Conservation (phyloP, 2,329 filamentous ascomycete genomes). For the Pseudogymnoascus sp. region DNA sequence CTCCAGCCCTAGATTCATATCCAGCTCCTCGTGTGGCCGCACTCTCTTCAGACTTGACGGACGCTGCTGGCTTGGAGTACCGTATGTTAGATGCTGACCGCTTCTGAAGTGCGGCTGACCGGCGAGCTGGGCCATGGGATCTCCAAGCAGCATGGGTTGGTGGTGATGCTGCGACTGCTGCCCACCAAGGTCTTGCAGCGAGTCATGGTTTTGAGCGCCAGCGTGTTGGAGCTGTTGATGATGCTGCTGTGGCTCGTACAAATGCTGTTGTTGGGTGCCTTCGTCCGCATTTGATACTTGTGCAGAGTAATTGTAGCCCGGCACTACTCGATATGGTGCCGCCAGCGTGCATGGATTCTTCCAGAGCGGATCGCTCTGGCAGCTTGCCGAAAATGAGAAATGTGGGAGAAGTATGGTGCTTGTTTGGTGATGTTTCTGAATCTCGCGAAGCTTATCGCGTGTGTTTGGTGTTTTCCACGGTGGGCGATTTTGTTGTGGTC, state of each 20-base stretch:
- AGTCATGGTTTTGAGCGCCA: conserved; percentile 25
- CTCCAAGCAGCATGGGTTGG: conserved; percentile 47
- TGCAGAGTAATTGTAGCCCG: conserved; percentile 66
- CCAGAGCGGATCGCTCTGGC: conserved; percentile 71
- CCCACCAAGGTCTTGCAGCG: conserved; percentile 30
- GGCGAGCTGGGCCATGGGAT: conserved; percentile 46
- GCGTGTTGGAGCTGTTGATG: conserved; percentile 28
- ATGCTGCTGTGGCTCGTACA: conserved; percentile 48
- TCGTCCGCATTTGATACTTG: conserved; percentile 59
- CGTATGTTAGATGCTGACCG: conserved; percentile 43
- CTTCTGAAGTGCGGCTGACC: conserved; percentile 42
- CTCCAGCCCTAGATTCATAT: conserved; percentile 30
- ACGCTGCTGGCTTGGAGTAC: conserved; percentile 29
- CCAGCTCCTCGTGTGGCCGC: conserved; percentile 49
- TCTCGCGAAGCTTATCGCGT: conserved; percentile 21
- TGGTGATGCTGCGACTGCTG: conserved; percentile 48
- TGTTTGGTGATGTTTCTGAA: conserved; percentile 24
- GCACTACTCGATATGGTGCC: conserved; percentile 63
- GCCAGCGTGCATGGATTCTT: conserved; percentile 69
- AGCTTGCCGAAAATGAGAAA: conserved; percentile 58
- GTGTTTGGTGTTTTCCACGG: conserved; percentile 26
- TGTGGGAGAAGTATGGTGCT: conserved; percentile 28
- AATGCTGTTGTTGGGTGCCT: conserved; percentile 56
- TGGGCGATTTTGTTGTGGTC: conserved; percentile 25
- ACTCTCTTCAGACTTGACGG: conserved; percentile 40